These are phyloP conservation scores for Corniculantispora saksenae DNA, from an alignment of 2,329 filamentous ascomycete genomes.

Conservation along the genomic window DNA sequence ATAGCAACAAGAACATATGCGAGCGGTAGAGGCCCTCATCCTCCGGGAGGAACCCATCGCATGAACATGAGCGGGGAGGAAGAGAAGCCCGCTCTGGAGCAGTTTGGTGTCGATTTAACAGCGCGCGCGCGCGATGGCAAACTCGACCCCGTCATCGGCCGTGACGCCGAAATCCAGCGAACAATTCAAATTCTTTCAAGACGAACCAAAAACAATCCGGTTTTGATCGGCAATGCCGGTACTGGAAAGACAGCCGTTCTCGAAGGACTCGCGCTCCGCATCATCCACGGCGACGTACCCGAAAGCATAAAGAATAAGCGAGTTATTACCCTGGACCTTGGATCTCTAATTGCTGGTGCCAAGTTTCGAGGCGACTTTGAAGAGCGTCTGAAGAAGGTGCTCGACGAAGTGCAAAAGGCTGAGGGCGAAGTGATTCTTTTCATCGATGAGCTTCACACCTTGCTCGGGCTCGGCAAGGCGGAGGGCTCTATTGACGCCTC, in stretches of 20 bases:
- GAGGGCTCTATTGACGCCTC: conserved; percentile 97
- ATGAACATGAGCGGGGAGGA: conserved; percentile 81
- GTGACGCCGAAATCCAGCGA: conserved; percentile 87
- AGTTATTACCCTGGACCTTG: conserved; percentile 84
- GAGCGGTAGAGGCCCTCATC: conserved; percentile 77
- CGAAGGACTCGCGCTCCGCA: conserved; percentile 85
- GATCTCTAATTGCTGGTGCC: conserved; percentile 89
- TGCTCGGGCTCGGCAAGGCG: conserved; percentile 89
- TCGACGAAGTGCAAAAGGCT: conserved; percentile 88
- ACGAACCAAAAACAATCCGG: conserved; percentile 93
- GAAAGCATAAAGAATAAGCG: conserved; percentile 95
- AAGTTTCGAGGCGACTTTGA: conserved; percentile 97
- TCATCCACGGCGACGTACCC: conserved; percentile 88
- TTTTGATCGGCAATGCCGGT: conserved; percentile 87
- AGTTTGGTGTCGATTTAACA: conserved; percentile 90
- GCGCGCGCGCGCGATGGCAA: conserved; percentile 83
- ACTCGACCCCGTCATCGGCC: conserved; percentile 91
- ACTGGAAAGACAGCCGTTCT: conserved; percentile 94
- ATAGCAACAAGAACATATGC: conserved; percentile 56
- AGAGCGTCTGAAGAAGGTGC: conserved; percentile 84
- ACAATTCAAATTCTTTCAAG: conserved; percentile 93
- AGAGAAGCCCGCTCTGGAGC: conserved; percentile 84
- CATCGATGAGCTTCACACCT: conserved; percentile 89
- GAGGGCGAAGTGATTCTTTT: conserved; percentile 91
- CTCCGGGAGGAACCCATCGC: conserved; percentile 87